Base-by-base conservation (phyloP, 371 early-diverging fungal genomes). In the Entomophthora muscae region DNA sequence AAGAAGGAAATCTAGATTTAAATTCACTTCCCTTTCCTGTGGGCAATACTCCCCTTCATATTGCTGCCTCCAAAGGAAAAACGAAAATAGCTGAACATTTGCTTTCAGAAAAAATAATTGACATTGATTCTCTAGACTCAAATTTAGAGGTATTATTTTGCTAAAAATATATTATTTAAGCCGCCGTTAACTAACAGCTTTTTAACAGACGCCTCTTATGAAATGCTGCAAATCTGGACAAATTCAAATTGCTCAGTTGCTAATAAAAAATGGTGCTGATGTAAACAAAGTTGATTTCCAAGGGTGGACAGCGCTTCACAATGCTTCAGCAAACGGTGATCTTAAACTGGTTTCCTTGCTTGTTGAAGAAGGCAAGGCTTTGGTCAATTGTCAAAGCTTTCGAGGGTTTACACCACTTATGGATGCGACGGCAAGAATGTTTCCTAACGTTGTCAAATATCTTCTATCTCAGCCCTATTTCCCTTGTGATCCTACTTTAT, bases 241-340 rank as follows among this genome's bases (percentile, higher is more conserved):
- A 67, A 69, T 72, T 31, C 71, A 73, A 21, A 76, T 87, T 53
- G 84, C 88, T 17, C 71, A 76, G 32, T 80, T 79, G 62, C 70
- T 92, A n/a, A 64, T 89, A 2, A 75, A 74, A 61, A 75, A 76
- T 23, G 69, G 72, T 3, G 88, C 90, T 2, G 78, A 88, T 62
- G 75, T 83, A 22, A 71, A 80, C 58, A 78, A 79, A 32, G 70
- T 75, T n/a, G 91, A 90, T 68, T 78, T 75, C 63, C 89, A 90
- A 64, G 91, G 91, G 0, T 92, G 90, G 90, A 84, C 88, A 12
- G 80, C 89, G 0, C 76, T 92, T 32, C 93, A 90, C 72, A 89
- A 87, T 69, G 85, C 88, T 22, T 80, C 80, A 54, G 75, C 83
- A 3, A 72, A 74, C 32, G 86, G 86, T 0, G 76, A 76, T 64